Base-by-base conservation (phyloP, 2,329 filamentous ascomycete species). In the Exserohilum turcica region DNA sequence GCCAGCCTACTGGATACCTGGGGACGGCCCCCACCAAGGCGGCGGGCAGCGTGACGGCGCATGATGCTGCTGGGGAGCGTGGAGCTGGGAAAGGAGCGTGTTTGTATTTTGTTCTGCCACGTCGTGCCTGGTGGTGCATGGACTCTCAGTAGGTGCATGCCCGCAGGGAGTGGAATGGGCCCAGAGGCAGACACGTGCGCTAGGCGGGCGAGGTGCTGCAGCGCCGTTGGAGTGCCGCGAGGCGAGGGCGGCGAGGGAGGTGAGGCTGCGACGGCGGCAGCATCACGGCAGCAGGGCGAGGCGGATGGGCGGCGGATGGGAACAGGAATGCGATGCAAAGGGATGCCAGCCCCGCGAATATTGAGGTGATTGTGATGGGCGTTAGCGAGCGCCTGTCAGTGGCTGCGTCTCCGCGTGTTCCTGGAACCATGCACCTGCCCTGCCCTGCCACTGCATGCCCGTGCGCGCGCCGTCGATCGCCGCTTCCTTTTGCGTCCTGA, bases 321-420 rank as follows among this genome's bases (percentile, higher is more conserved):
- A n/a, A n/a, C n/a, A n/a, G n/a, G n/a, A n/a, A n/a, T n/a, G n/a
- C n/a, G n/a, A n/a, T n/a, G n/a, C n/a, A n/a, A 24, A 4, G 21
- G 21, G 4, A 24, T 7, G 33, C 33, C 33, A 10, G 33, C 8
- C 8, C n/a, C 16, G 33, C 33, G 18, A 16, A 15, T 9, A n/a
- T 24, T 8, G n/a, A 15, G 16, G 52, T 56, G 57, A 60, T 56
- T 56, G 61, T 59, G 50, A 51, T 35, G 46, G 54, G 48, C 53
- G 51, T 50, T 45, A 56, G 57, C 57, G 51, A 60, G 42, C 6
- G 36, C 12, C 21, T 48, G 12, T 46, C 24, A 46, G 21, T 46
- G 43, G 43, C 33, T 37, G 43, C 21, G 15, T 38, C 50, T 50
- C 51, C 40, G 60, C 53, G 43, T 44, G 54, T 60, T 60, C 60